Evolutionary conservation across 208 protist genomes (phyloP).

Genomic region (Phytomonas francai): DNA sequence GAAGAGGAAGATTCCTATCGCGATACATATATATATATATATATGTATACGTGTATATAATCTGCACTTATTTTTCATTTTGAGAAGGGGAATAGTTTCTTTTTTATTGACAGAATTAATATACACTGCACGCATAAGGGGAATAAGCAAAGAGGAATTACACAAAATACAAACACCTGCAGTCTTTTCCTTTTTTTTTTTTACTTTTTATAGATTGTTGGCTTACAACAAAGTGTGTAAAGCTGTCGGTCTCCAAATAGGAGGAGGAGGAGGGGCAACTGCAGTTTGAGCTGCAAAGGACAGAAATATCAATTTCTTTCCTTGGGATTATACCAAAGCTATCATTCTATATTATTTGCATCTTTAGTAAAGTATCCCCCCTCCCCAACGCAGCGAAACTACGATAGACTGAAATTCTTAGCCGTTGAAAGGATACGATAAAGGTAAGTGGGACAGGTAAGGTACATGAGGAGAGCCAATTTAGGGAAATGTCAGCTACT

Average conservation of each 20-base stretch:
- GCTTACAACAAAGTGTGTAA: neutral
- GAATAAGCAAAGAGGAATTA: neutral
- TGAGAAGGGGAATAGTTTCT: conserved; percentile 1
- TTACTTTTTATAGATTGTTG: neutral
- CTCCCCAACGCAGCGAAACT: neutral
- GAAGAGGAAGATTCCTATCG: neutral
- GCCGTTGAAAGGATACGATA: neutral
- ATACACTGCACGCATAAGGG: neutral
- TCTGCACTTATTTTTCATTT: conserved; percentile 1
- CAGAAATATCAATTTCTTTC: neutral
- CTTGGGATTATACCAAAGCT: neutral
- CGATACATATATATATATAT: conserved; percentile 5
- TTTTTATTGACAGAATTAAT: conserved; percentile 1
- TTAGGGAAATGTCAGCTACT: neutral
- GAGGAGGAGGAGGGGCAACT: neutral
- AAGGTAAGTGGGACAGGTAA: neutral
- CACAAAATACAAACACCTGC: neutral
- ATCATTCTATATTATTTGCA: neutral
- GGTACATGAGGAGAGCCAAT: neutral
- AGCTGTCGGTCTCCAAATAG: neutral
- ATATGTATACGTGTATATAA: conserved; percentile 9
- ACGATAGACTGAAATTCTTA: neutral
- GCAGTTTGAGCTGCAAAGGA: neutral
- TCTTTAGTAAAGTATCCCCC: neutral
- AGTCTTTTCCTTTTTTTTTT: conserved; percentile 8